A percentile compares a stretch with the other conserved stretches of the same genome.
These are phyloP conservation scores for Candida fluviatilis DNA, from an alignment of 805 yeast species.

Conservation along the genomic window DNA sequence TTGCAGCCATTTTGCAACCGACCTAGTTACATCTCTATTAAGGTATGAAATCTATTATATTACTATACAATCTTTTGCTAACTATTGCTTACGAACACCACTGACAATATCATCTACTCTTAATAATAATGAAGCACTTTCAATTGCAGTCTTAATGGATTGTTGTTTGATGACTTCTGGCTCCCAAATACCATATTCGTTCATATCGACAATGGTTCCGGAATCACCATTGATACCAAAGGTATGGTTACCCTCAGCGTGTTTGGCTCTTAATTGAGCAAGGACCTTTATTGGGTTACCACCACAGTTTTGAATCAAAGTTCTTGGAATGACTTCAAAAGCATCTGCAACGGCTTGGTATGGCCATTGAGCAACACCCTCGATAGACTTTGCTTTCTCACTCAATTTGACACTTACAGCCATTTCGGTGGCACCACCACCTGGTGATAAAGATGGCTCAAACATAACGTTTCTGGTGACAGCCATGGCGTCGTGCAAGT, in stretches of 20 bases:
- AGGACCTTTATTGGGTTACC: constrained; percentile 89
- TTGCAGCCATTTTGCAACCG: no score
- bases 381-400: constrained; percentile 86
- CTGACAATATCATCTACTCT: constrained; percentile 98
- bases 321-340: constrained; percentile 96
- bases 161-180: constrained; percentile 98
- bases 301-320: constrained; percentile 95
- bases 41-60: background rate
- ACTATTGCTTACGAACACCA: constrained; percentile 67
- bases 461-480: constrained; percentile 93
- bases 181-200: constrained; percentile 96
- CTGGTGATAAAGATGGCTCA: constrained; percentile 93
- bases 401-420: constrained; percentile 86
- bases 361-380: constrained; percentile 98
- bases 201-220: constrained; percentile 95
- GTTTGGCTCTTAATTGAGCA: constrained; percentile 92
- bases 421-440: constrained; percentile 99
- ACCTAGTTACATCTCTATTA: no score
- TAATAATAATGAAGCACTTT: constrained; percentile 88
- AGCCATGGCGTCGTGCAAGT: constrained; percentile 97
- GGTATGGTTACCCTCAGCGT: constrained; percentile 82
- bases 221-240: constrained; percentile 93
- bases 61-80: constrained; percentile 1
- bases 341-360: constrained; percentile 99
- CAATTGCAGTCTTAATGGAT: constrained; percentile 95